Conservation (phyloP, 495 filamentous ascomycete species). For the Pyronema domesticum region DNA sequence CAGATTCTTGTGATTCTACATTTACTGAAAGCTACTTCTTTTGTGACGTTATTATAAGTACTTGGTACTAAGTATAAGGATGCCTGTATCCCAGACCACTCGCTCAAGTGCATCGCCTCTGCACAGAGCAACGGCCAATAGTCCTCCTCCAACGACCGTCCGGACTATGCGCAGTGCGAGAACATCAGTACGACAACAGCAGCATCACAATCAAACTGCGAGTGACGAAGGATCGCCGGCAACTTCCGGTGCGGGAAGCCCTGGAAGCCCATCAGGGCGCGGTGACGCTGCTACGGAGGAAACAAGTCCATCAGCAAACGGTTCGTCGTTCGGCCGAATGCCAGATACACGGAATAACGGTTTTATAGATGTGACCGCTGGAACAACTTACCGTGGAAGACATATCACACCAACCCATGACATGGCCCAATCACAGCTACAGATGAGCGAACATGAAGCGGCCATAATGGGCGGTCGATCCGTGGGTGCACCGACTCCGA, state of each 20-base stretch:
- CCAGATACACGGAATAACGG: neutral
- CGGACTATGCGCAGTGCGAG: neutral
- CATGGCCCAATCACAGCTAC: constrained; percentile 3
- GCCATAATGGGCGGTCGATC: constrained; percentile 4
- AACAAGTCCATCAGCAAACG: neutral
- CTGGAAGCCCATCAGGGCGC: neutral
- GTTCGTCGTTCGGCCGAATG: neutral
- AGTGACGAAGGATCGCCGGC: neutral
- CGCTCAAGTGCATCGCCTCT: neutral
- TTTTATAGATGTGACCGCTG: neutral
- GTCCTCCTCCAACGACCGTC: neutral
- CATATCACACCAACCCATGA: constrained; percentile 3
- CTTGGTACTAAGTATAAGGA: constrained; percentile 1
- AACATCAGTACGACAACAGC: neutral
- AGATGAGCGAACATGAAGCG: constrained; percentile 3
- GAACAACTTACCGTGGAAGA: neutral
- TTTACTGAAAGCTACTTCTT: neutral
- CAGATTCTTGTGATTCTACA: neutral
- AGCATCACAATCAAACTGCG: neutral
- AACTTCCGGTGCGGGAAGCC: neutral
- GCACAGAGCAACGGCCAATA: neutral
- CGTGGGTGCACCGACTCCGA: constrained; percentile 3
- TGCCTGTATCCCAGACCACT: neutral
- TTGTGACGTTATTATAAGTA: neutral
- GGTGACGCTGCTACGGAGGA: neutral